Evolutionary conservation across 495 filamentous ascomycete genomes (phyloP), one percentile per base, ranked within the genome.

Genomic region (Hypoxylon crocopeplum): DNA sequence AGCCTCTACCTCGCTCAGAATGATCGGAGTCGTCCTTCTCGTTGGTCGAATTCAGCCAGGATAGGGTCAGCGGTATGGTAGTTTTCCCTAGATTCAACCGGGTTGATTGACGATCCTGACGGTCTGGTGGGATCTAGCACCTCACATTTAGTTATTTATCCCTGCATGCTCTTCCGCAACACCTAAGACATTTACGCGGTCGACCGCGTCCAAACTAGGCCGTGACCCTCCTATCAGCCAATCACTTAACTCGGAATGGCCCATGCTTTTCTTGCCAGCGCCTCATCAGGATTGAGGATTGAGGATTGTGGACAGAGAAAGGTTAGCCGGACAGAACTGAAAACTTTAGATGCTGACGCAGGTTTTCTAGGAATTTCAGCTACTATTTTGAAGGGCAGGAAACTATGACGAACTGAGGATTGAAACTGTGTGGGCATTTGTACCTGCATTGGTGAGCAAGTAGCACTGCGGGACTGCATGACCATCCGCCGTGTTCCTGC

Each of bases 401-500:
- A n/a, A n/a, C n/a, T n/a, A n/a, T n/a, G n/a, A 22, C 39, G 46
- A 30, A 20, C 36, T 25, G 33, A 39, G 44, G 7, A 19, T 50
- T 34, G 20, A 15, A 33, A 64, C 49, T 49, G 54, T 64, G 54
- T 59, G 54, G 48, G 32, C 27, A 32, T 51, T 27, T 17, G 55
- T 64, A 59, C 61, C 61, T 64, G 55, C 50, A 59, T 64, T 59
- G 45, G 55, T 45, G 49, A 64, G 36, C 45, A 38, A 50, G 55
- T 56, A 64, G 45, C 27, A 59, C 34, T 16, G 50, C 61, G 44
- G 55, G 34, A 54, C 60, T 64, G 42, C 60, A 45, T 48, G 49
- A 49, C 55, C 39, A 55, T 59, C 38, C 48, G 34, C 50, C 61
- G 61, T 64, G 61, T 64, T 64, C 61, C 61, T 64, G 61, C 61